A percentile compares a stretch with the other conserved stretches of the same genome.
phyloP scores from a whole-genome alignment of 1,284 basidiomycete genomes.

The Cutaneotrichosporon spelunceum region DNA sequence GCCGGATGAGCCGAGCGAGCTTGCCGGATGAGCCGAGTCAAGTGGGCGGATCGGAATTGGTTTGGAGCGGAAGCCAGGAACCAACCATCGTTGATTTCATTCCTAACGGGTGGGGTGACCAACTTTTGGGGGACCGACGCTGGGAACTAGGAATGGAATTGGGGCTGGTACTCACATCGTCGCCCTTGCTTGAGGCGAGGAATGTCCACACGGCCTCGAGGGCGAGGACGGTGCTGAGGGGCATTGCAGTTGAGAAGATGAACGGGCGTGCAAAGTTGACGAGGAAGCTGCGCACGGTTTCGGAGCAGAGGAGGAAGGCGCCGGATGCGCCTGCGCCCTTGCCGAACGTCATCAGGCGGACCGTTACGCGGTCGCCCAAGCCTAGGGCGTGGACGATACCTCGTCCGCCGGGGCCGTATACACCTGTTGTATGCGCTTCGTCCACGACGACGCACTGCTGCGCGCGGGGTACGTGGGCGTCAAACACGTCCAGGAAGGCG shows the following conservation, averaged over 20 bases:
- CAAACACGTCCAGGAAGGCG: conserved; percentile 59
- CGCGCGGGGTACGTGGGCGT: conserved; percentile 47
- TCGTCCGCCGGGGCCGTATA: conserved; percentile 61
- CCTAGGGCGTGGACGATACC: conserved; percentile 55
- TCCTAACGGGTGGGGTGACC: neutral
- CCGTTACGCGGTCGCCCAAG: conserved; percentile 45
- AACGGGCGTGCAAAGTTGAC: conserved; percentile 90
- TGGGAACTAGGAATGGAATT: too few relatives aligned
- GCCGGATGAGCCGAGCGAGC: too few relatives aligned
- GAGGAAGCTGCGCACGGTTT: conserved; percentile 73
- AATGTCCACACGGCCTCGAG: conserved; percentile 74
- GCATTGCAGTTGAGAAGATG: conserved; percentile 82
- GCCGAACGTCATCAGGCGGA: conserved; percentile 62
- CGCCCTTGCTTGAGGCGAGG: conserved; percentile 65
- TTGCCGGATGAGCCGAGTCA: too few relatives aligned
- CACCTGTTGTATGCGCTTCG: conserved; percentile 85
- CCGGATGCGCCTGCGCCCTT: conserved; percentile 71
- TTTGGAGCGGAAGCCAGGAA: neutral
- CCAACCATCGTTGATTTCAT: neutral
- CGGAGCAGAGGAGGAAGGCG: conserved; percentile 72
- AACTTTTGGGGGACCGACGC: neutral
- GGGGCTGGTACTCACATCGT: conserved; percentile 52
- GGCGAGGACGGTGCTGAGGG: conserved; percentile 69
- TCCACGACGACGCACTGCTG: conserved; percentile 60
- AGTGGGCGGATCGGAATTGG: neutral